Evolutionary conservation across 768 basidiomycete genomes (phyloP), one percentile per base, ranked within the genome.

Genomic region (Daedalea quercina): DNA sequence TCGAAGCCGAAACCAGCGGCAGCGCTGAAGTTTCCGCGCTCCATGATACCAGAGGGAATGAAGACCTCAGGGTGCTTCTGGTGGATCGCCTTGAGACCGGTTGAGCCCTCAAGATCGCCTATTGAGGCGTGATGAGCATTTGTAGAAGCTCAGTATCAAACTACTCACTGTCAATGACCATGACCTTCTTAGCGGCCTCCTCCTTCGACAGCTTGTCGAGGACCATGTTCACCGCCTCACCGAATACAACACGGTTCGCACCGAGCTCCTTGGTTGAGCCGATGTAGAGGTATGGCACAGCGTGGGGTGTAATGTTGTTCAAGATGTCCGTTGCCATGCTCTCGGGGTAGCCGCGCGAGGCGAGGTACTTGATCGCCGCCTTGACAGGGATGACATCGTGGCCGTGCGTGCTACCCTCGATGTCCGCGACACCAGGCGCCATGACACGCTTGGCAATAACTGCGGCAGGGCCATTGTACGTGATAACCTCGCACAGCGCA

Each of bases 11-110:
- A 94, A 12, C 91, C 90, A 19, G 64, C 64, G 9, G 64, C 65
- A 28, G 65, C 65, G 49, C 65, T 66, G 60, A 66, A 64, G 60
- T 66, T 66, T 11, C 65, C 65, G 24, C 65, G 65, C 55, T 66
- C 65, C 64, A 65, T 65, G 67, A 90, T 86, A 41, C 88, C 90
- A n/a, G 85, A 89, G 4, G 87, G 78, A 43, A 90, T 57, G 64
- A 91, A 93, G 17, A 90, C 88, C 65, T 93, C 90, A 2, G 91
- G 91, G 62, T 93, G 88, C 69, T 89, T 90, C 70, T 90, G 82
- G 68, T 92, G 90, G 54, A 94, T 93, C 46, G 77, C 82, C 69
- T 90, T 92, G 60, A 94, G 70, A 52, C 91, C 91, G 25, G 91
- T 94, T 0, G 91, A 93, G 31, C 91, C 91, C 73, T 94, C 90